Evolutionary conservation across 129 eudicot genomes (phyloP), one percentile per base, ranked within the genome.

Genomic region (Cynara cardunculus): DNA sequence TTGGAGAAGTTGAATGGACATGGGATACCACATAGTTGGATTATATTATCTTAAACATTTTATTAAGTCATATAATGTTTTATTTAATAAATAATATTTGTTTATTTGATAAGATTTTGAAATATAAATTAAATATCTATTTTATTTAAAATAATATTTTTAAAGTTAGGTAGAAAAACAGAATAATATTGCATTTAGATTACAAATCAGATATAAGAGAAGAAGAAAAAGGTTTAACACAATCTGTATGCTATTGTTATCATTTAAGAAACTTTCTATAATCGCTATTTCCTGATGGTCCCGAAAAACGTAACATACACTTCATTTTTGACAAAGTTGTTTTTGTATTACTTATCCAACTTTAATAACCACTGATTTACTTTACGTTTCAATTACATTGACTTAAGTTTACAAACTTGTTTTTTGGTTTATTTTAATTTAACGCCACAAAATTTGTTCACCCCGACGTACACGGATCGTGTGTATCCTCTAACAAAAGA

Each of bases 1-100:
- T 21, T 74, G 12, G 74, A 39, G 25, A 74, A 39, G 79, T 31
- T 81, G 80, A 81, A 81, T 81, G 34, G 74, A 74, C 80, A 80
- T 78, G 74, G 28, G 73, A 81, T 30, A 64, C 53, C 39, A 73
- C 79, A 41, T 81, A 32, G 21, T 34, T 39, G 21, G 19, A 46
- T 53, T 3, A 56, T 49, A 49, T 56, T 7, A 56, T 56, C 19
- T 56, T 56, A 56, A 56, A 56, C 24, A 56, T 56, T 53, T 53
- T 56, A 18, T 56, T 56, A 46, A 46, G 65, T n/a, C 65, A 19
- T 56, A 18, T n/a, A 24, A 56, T 56, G 65, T 56, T 56, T n/a
- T 18, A 5, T 56, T n/a, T 56, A 10, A 18, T 18, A 56, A 56
- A 56, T 18, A 18, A 56, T 56, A 10, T 18, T 18, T 53, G 64